phyloP scores from a whole-genome alignment of 2,329 filamentous ascomycete genomes.

The Incumbomyces lentus region DNA sequence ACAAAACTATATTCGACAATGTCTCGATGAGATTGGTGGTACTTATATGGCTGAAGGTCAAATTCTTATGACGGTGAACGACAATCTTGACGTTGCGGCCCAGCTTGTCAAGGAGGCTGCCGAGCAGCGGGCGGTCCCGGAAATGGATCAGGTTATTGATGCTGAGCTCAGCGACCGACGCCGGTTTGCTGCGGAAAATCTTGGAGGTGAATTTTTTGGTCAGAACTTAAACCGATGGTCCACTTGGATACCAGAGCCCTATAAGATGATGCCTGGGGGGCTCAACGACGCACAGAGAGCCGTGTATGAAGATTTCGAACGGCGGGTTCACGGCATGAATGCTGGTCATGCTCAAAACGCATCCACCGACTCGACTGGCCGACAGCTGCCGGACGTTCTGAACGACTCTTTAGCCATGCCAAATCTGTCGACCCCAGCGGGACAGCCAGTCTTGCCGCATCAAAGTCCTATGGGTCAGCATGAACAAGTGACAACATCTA shows the following conservation, averaged over 20 bases:
- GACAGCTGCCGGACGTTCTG: slow-evolving; percentile 52
- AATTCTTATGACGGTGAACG: slow-evolving; percentile 97
- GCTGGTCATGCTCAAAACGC: slow-evolving; percentile 44
- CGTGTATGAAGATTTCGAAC: slow-evolving; percentile 92
- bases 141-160: slow-evolving; percentile 91
- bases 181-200: slow-evolving; percentile 57
- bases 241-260: slow-evolving; percentile 86
- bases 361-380: slow-evolving; percentile 46
- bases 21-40: slow-evolving; percentile 25
- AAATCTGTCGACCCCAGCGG: slow-evolving; percentile 52
- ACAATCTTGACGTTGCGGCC: slow-evolving; percentile 88
- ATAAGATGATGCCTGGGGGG: slow-evolving; percentile 71
- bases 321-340: slow-evolving; percentile 61
- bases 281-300: slow-evolving; percentile 86
- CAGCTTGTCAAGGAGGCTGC: slow-evolving; percentile 91
- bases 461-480: slow-evolving; percentile 44
- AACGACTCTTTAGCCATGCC: slow-evolving; percentile 53
- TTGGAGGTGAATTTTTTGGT: slow-evolving; percentile 16
- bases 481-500: slow-evolving; percentile 30
- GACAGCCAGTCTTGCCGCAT: slow-evolving; percentile 51
- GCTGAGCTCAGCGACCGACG: slow-evolving; percentile 66
- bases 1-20: slow-evolving; percentile 85
- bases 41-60: slow-evolving; percentile 83
- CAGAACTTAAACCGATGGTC: slow-evolving; percentile 79
- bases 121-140: slow-evolving; percentile 80